Conservation (phyloP, 208 protist genomes). For the Leishmania arabica region DNA sequence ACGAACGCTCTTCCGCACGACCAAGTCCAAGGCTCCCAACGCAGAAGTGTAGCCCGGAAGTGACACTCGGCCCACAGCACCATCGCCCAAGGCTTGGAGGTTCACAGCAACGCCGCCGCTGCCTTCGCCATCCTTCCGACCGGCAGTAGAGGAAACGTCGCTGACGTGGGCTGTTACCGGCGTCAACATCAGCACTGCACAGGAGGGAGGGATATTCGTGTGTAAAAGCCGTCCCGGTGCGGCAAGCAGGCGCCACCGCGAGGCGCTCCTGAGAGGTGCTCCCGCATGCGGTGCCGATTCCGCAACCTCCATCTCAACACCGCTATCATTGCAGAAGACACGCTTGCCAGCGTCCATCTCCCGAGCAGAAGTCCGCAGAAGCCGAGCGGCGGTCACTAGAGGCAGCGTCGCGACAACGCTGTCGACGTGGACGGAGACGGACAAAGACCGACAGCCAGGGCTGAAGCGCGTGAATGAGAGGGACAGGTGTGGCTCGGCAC, state of each 20-base stretch:
- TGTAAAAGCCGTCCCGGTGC: neutral
- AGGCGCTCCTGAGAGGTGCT: neutral
- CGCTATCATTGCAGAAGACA: constrained; percentile 22
- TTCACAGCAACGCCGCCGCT: neutral
- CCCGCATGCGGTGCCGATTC: neutral
- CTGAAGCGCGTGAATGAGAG: constrained; percentile 21
- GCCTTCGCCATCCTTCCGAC: neutral
- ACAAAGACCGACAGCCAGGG: constrained; percentile 17
- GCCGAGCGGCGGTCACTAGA: constrained; percentile 7
- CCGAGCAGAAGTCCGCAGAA: neutral
- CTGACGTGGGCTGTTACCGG: neutral
- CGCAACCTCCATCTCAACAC: constrained; percentile 13
- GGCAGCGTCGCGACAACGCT: constrained; percentile 25
- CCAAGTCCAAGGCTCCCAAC: constrained; percentile 22
- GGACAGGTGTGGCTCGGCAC: constrained; percentile 7
- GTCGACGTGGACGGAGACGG: constrained; percentile 14
- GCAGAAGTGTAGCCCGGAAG: constrained; percentile 21
- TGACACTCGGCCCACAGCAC: constrained; percentile 8
- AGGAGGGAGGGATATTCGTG: constrained; percentile 2
- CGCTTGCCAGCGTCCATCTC: neutral
- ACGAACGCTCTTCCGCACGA: constrained; percentile 10
- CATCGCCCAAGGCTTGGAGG: neutral
- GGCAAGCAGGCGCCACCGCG: neutral
- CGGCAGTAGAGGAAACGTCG: neutral
- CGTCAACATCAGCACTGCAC: neutral